A percentile compares a stretch with the other conserved stretches of the same genome.
These are phyloP conservation scores for Glomus cerebriforme DNA, from an alignment of 192 early-diverging fungal species.

Conservation along the genomic window DNA sequence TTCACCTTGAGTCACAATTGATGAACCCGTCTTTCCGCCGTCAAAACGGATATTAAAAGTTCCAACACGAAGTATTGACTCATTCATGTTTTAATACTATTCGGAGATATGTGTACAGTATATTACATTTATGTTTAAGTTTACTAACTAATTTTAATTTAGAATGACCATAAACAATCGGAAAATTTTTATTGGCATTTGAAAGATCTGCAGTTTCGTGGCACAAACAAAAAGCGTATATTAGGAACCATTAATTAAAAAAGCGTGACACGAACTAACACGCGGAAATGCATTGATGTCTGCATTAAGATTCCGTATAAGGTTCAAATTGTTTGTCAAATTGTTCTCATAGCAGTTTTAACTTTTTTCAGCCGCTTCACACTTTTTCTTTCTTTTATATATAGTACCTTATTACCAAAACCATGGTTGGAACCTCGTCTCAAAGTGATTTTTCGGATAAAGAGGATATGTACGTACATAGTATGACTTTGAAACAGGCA, in stretches of 20 bases:
- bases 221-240: no score
- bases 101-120: no score
- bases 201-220: no score
- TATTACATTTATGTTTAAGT: neutral
- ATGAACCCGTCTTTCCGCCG: neutral
- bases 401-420: neutral
- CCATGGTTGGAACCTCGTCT: neutral
- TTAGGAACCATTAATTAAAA: neutral
- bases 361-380: neutral
- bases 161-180: no score
- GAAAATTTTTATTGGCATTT: no score
- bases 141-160: no score
- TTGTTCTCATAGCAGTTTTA: neutral
- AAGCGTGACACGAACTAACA: neutral
- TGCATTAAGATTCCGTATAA: neutral
- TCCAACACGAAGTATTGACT: neutral
- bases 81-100: neutral
- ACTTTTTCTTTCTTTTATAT: neutral
- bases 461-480: slow-evolving; percentile 4
- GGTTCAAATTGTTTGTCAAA: neutral
- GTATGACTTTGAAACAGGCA: slow-evolving; percentile 27
- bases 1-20: slow-evolving; percentile 9
- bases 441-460: slow-evolving; percentile 12
- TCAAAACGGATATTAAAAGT: slow-evolving; percentile 24
- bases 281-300: neutral